Evolutionary conservation across 1,284 basidiomycete species (phyloP).

Genomic region (Microbotryum scabiosae): DNA sequence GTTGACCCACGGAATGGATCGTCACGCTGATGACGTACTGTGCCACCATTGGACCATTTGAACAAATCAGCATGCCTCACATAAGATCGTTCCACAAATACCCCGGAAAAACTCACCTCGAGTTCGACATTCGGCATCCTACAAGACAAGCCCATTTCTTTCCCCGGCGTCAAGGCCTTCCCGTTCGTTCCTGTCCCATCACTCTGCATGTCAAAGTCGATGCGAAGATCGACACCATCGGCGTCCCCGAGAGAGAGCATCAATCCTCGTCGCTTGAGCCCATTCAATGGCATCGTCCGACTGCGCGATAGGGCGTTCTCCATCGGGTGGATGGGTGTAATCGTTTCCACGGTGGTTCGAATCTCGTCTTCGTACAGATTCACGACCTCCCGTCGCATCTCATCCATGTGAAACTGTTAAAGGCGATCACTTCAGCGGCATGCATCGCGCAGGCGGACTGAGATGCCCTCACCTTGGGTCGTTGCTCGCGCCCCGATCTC

Average conservation of each 20-base stretch:
- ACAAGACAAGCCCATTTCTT: neutral
- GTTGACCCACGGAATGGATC: neutral
- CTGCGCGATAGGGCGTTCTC: neutral
- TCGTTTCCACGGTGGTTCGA: too few species aligned
- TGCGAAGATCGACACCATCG: slow-evolving; percentile 1
- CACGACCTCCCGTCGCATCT: neutral
- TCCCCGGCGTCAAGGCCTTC: neutral
- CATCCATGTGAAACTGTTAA: neutral
- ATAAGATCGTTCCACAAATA: too few species aligned
- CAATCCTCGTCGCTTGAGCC: neutral
- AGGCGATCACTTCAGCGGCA: too few species aligned
- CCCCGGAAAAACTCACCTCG: neutral
- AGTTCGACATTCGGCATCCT: neutral
- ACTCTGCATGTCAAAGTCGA: slow-evolving; percentile 1
- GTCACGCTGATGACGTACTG: neutral
- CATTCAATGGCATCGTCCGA: neutral
- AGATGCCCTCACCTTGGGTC: neutral
- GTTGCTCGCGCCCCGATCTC: neutral
- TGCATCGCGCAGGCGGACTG: too few species aligned
- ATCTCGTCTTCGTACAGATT: neutral
- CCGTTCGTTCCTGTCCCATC: neutral
- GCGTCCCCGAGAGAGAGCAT: neutral
- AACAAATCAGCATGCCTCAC: neutral
- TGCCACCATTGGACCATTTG: neutral
- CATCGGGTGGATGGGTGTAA: neutral